Evolutionary conservation across 176 grass and related monocot species (phyloP).

Genomic region (Leersia perrieri): DNA sequence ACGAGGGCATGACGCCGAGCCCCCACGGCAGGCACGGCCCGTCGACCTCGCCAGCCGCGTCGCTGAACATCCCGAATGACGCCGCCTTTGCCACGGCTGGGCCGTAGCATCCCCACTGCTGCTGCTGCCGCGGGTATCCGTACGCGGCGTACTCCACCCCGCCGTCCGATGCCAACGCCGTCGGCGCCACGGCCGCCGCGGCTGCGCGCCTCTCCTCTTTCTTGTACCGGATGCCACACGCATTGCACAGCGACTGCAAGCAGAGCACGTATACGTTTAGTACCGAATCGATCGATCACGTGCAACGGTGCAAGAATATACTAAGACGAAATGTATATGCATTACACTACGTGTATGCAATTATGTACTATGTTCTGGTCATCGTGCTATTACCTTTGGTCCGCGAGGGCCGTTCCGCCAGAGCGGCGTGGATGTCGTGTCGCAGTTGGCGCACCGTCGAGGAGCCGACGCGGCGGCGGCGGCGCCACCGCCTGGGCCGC

Average conservation of each 20-base stretch:
- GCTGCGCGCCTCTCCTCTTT: constrained; percentile 97
- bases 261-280: neutral
- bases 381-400: constrained; percentile 56
- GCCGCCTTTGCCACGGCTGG: constrained; percentile 47
- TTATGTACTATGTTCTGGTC: neutral
- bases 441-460: constrained; percentile 88
- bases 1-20: constrained; percentile 62
- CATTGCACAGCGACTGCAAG: constrained; percentile 88
- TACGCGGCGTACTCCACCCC: constrained; percentile 44
- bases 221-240: constrained; percentile 97
- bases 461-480: constrained; percentile 28
- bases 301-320: too few species aligned
- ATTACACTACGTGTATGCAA: neutral
- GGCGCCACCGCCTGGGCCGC: neutral
- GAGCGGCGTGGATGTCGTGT: constrained; percentile 84
- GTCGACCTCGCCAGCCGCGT: constrained; percentile 39
- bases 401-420: constrained; percentile 94
- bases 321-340: too few species aligned
- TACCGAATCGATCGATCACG: neutral
- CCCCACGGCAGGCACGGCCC: constrained; percentile 73
- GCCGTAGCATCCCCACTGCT: constrained; percentile 82
- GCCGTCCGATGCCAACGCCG: constrained; percentile 26
- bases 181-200: constrained; percentile 38
- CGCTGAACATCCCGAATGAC: constrained; percentile 46
- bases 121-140: constrained; percentile 61